phyloP scores from a whole-genome alignment of 2,329 filamentous ascomycete species.

The Alternaria burnsii region DNA sequence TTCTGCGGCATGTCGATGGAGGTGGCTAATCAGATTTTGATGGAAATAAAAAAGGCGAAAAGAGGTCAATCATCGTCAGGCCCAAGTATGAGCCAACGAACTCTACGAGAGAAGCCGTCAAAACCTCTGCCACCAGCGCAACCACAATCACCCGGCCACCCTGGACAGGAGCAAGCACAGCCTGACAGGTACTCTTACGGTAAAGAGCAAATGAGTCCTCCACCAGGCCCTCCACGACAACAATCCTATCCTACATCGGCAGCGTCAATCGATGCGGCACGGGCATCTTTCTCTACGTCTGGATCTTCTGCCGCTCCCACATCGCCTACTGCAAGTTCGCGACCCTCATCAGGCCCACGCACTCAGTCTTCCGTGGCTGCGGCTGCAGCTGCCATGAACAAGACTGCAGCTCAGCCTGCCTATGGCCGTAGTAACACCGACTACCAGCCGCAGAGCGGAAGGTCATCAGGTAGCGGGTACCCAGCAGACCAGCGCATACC shows the following conservation, averaged over 20 bases:
- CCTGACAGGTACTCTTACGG: constrained; percentile 58
- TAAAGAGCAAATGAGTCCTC: constrained; percentile 52
- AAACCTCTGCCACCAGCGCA: constrained; percentile 55
- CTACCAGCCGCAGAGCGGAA: constrained; percentile 45
- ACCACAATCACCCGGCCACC: constrained; percentile 42
- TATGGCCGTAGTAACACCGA: constrained; percentile 58
- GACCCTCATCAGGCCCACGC: constrained; percentile 58
- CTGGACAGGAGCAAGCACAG: constrained; percentile 53
- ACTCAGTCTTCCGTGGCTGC: constrained; percentile 59
- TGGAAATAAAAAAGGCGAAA: constrained; percentile 83
- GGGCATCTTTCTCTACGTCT: constrained; percentile 53
- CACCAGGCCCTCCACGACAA: constrained; percentile 51
- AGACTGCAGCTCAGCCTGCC: constrained; percentile 50
- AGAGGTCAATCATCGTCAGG: constrained; percentile 66
- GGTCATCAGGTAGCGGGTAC: constrained; percentile 47
- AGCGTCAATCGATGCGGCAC: constrained; percentile 58
- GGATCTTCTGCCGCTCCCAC: constrained; percentile 51
- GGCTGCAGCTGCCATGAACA: constrained; percentile 58
- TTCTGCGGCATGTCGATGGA: constrained; percentile 99
- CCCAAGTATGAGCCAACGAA: constrained; percentile 58
- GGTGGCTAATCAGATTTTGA: constrained; percentile 90
- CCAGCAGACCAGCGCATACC: constrained; percentile 52
- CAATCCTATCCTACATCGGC: constrained; percentile 52
- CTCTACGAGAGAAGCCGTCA: constrained; percentile 47
- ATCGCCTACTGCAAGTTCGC: constrained; percentile 57